Evolutionary conservation across 2,329 filamentous ascomycete species (phyloP).

Genomic region (Sclerotinia subarctica): DNA sequence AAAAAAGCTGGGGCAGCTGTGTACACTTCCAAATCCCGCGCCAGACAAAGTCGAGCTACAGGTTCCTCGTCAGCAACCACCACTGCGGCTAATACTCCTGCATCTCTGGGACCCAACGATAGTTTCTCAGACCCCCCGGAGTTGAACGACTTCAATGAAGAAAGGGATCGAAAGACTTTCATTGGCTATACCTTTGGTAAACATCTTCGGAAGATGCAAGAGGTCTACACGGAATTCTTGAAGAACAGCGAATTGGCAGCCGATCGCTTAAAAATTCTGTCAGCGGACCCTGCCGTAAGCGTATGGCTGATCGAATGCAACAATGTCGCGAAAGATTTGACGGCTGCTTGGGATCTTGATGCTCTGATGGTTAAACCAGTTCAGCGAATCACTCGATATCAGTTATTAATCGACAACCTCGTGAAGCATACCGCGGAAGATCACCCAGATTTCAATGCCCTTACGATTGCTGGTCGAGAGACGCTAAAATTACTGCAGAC

Average conservation of each 20-base stretch:
- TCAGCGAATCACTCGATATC: slow-evolving; percentile 91
- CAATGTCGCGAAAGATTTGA: slow-evolving; percentile 86
- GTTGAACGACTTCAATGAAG: slow-evolving; percentile 34
- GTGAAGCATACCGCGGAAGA: slow-evolving; percentile 74
- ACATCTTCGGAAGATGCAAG: slow-evolving; percentile 60
- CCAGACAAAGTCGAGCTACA: slow-evolving; percentile 42
- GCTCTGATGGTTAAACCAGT: slow-evolving; percentile 97
- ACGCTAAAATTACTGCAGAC: slow-evolving; percentile 70
- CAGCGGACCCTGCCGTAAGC: slow-evolving; percentile 61
- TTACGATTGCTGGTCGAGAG: slow-evolving; percentile 52
- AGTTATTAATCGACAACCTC: slow-evolving; percentile 76
- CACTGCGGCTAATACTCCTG: slow-evolving; percentile 18
- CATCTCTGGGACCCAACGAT: slow-evolving; percentile 27
- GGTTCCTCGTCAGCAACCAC: slow-evolving; percentile 5
- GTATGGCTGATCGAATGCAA: slow-evolving; percentile 95
- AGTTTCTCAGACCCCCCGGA: slow-evolving; percentile 32
- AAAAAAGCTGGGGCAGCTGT: slow-evolving; percentile 77
- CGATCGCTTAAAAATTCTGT: slow-evolving; percentile 59
- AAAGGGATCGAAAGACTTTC: slow-evolving; percentile 36
- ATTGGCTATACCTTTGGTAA: slow-evolving; percentile 36
- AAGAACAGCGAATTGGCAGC: slow-evolving; percentile 62
- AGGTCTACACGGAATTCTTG: slow-evolving; percentile 59
- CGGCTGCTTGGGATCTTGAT: slow-evolving; percentile 89
- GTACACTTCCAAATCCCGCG: slow-evolving; percentile 55
- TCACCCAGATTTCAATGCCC: slow-evolving; percentile 74